Evolutionary conservation across 768 basidiomycete genomes (phyloP).

Genomic region (Asterophora parasitica): DNA sequence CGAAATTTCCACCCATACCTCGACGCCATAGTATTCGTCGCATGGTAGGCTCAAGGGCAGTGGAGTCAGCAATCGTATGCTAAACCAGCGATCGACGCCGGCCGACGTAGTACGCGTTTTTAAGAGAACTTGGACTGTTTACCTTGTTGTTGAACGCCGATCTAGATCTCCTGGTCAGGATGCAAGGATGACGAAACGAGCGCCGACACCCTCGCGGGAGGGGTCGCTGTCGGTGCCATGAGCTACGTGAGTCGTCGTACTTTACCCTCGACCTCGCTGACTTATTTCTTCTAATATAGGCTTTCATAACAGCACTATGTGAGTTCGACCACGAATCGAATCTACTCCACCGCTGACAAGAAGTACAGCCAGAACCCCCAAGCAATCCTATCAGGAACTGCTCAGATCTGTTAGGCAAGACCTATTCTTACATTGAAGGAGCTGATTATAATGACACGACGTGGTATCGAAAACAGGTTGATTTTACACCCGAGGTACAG

Average conservation of each 20-base stretch:
- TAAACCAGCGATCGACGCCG: conserved; percentile 43
- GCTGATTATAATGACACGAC: not conserved
- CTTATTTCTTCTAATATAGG: conserved; percentile 34
- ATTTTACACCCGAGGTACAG: conserved; percentile 57
- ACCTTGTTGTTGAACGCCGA: not conserved
- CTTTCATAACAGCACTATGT: conserved; percentile 54
- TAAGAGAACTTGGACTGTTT: not conserved
- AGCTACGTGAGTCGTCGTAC: conserved; percentile 51
- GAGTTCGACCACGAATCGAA: conserved; percentile 9
- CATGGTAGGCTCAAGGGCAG: conserved; percentile 47
- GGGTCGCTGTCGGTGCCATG: conserved; percentile 74
- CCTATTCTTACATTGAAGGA: not conserved
- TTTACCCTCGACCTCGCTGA: not conserved
- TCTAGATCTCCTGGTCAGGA: conserved; percentile 65
- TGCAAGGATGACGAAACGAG: conserved; percentile 71
- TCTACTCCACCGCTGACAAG: not conserved
- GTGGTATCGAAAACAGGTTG: conserved; percentile 29
- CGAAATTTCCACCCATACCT: too few species aligned
- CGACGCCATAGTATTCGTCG: conserved; percentile 46
- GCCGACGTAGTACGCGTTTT: conserved; percentile 61
- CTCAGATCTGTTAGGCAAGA: conserved; percentile 51
- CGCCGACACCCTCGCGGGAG: conserved; percentile 61
- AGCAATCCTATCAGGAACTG: conserved; percentile 63
- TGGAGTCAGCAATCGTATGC: conserved; percentile 30
- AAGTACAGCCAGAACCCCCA: conserved; percentile 38